Base-by-base conservation (phyloP, 2,329 filamentous ascomycete species). In the Boeremia lycopersici region DNA sequence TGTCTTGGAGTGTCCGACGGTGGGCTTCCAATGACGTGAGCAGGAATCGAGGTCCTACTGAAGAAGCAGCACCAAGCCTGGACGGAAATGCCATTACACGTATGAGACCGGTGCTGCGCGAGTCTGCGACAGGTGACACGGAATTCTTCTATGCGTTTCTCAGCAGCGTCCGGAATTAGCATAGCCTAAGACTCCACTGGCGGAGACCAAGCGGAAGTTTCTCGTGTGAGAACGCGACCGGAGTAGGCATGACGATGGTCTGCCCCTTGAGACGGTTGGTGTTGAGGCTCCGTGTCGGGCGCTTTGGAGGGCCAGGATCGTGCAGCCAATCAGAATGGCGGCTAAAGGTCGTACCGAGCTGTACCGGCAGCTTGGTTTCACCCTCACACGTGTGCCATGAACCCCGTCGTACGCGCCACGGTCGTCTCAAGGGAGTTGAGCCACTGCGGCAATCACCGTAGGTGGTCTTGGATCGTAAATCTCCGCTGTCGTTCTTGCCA, bases 251-350 rank as follows among this genome's bases (percentile, higher is more conserved):
- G 63, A 71, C 56, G 51, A 59, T 60, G 51, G 42, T 31, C 52
- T 50, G 48, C 69, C 60, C 70, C 70, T 72, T 74, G 70, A 74
- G 65, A 74, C 71, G 65, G 72, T 71, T 74, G 69, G 70, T 71
- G 71, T 73, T 72, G 70, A 72, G 58, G 63, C 44, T 67, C 44
- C 52, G 55, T 47, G 40, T 49, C 52, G 30, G 57, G 62, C 60
- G 63, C 63, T 65, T 68, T 48, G 49, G 53, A 23, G 19, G 19
- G 8, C 29, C 26, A 8, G 38, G 15, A 29, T 3, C 11, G 17
- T 7, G 8, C 26, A 29, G 53, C 65, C 63, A 65, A 67, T 68
- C 35, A 60, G 48, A 40, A 34, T 26, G 15, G 25, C 30, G 3
- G 15, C 19, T n/a, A 28, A 17, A 15, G 33, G 35, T 17, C 10